Evolutionary conservation across 768 basidiomycete species (phyloP).

Genomic region (Termitomyces sp.): DNA sequence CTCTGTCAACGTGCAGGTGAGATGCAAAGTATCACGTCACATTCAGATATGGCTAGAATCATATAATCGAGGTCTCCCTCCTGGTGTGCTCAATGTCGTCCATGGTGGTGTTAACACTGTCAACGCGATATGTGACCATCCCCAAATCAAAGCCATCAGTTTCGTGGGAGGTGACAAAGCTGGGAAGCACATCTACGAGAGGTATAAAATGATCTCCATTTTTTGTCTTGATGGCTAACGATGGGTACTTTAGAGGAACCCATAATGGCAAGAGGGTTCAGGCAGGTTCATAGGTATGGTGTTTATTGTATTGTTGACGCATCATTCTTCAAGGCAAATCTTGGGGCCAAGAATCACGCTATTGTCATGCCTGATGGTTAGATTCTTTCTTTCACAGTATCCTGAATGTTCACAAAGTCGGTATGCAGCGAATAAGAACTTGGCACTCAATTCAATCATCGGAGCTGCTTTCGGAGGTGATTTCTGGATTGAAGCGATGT

Average conservation of each 20-base stretch:
- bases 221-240: too few relatives aligned
- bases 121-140: slow-evolving; percentile 90
- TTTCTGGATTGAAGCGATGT: slow-evolving; percentile 11
- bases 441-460: slow-evolving; percentile 85
- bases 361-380: slow-evolving; percentile 91
- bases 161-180: slow-evolving; percentile 95
- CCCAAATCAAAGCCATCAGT: slow-evolving; percentile 88
- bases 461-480: slow-evolving; percentile 91
- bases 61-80: slow-evolving; percentile 52
- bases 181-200: slow-evolving; percentile 89
- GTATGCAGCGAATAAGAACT: slow-evolving; percentile 77
- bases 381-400: slow-evolving; percentile 10
- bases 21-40: not conserved
- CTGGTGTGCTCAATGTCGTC: slow-evolving; percentile 87
- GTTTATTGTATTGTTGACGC: not conserved
- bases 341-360: slow-evolving; percentile 98
- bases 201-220: too few relatives aligned
- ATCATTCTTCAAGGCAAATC: slow-evolving; percentile 31
- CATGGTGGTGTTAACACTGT: slow-evolving; percentile 90
- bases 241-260: slow-evolving; percentile 54
- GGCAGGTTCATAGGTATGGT: slow-evolving; percentile 25
- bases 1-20: slow-evolving; percentile 80
- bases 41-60: not conserved
- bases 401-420: not conserved
- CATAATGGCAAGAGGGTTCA: slow-evolving; percentile 87